Base-by-base conservation (phyloP, 306 rosid genomes). In the Quercus robur region DNA sequence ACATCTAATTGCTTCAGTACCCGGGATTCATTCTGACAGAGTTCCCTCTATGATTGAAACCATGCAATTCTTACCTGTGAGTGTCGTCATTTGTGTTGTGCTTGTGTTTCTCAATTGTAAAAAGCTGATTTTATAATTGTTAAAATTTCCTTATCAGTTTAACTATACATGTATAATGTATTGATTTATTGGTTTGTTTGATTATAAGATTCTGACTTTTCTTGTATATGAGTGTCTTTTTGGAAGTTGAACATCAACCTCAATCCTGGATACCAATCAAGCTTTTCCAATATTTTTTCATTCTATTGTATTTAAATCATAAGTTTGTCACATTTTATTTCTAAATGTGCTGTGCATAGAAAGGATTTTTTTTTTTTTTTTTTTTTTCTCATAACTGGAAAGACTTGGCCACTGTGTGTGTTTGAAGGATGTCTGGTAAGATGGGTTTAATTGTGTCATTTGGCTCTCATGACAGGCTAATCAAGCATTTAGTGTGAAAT, bases 1-100 rank as follows among this genome's bases (percentile, higher is more conserved):
- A 73, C 86, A 90, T 86, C 91, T 92, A 78, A 76, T 92, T 75
- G 90, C 94, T 80, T 90, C 97, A 41, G 83, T 89, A 56, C 97
- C 97, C 33, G 97, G 94, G 81, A 70, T 92, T 77, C 94, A 92
- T 88, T 78, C 85, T 18, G 72, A 86, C 81, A 87, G 77, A 86
- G 63, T 87, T 80, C 78, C 83, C 70, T 66, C 78, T 56, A 44
- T 80, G 52, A 63, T 84, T 64, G 88, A 89, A 74, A 71, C 84
- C 64, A 83, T 78, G 21, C 75, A 31, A 66, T 54, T 74, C 12
- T 61, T 70, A 30, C 69, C 59, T 71, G 92, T 90, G 78, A 87
- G 93, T 71, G 71, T 71, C 74, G 69, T 61, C 72, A 70, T 73
- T 70, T 82, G 54, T 73, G 21, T 59, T 78, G 52, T 67, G 58